Evolutionary conservation across 2,329 filamentous ascomycete species (phyloP), one percentile per base, ranked within the genome.

Genomic region (Calonectria multiphialidica): DNA sequence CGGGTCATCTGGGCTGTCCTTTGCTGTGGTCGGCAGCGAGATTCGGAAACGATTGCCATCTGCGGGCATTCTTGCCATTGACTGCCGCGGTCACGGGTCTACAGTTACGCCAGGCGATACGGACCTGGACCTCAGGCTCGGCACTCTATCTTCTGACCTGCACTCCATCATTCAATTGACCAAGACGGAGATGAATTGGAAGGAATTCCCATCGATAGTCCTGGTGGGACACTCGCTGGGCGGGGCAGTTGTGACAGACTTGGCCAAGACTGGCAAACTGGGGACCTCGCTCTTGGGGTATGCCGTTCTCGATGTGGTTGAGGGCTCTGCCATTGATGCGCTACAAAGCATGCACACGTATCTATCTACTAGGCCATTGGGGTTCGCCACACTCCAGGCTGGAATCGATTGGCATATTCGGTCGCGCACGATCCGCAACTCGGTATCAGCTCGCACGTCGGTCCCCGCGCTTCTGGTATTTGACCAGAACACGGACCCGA

Each of bases 391-490:
- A 15, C 78, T 98, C 21, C 89, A 93, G 74, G 90, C 93, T 5
- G 96, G 93, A 8, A 95, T 99, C 76, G 95, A 97, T 79, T 99
- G 97, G 97, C 97, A 99, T 82, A 91, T 95, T 28, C 92, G 96
- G 49, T 95, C 95, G 13, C 91, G 97, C 55, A 98, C 96, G 15
- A 90, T 99, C 75, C 91, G 97, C 70, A 97, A 97, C 81, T 89
- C 90, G 3, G 89, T 92, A 30, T 97, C 95, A n/a, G 97, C 97
- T 2, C 89, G 95, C 59, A 94, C 93, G 1, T 98, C 94, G 57
- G 97, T 98, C 13, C 97, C 97, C 0, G 93, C 93, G 2, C 85
- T 99, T 15, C 85, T 98, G 66, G 87, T 85, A 3, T 84, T 88
- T 65, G 82, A 88, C 81, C 78, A 87, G 81, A 79, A 77, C 30